Base-by-base conservation (phyloP, 257 asterid genomes). In the Rehmannia glutinosa region DNA sequence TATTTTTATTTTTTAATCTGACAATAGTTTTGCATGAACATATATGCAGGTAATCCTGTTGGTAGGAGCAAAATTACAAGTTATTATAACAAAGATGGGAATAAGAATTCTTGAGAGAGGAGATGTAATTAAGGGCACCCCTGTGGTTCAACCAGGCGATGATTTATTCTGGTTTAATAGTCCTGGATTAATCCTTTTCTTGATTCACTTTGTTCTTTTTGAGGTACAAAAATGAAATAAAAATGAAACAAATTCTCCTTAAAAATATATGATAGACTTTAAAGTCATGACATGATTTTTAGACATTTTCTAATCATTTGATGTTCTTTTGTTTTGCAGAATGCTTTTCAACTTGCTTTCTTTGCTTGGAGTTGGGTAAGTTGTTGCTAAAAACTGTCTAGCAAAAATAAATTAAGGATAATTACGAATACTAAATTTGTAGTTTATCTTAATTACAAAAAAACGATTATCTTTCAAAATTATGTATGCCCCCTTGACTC, bases 311-410 rank as follows among this genome's bases (percentile, higher is more conserved):
- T 43, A 55, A 60, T 15, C 4, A 5, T 39, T 15, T 71, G 8
- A 10, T 46, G 42, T 58, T 25, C 3, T 12, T 35, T 23, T 62
- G 17, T 28, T 25, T 12, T 78, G 75, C 90, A 92, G 98, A 92
- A 90, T 77, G 97, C 99, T 25, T 94, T 94, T 80, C 96, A 94
- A 46, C 68, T 94, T 52, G 97, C 97, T 54, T 89, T 87, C 91
- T 86, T 89, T 73, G 95, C 84, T 38, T 92, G 98, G 98, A 81
- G 91, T 74, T 87, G 86, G 82, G 97, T 92, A 82, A 81, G 96
- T 63, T n/a, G n/a, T n/a, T n/a, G n/a, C n/a, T n/a, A n/a, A n/a
- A n/a, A n/a, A n/a, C n/a, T n/a, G n/a, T n/a, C n/a, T n/a, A n/a
- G n/a, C n/a, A n/a, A n/a, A n/a, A n/a, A n/a, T n/a, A n/a, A n/a